These are phyloP conservation scores for Candida multigemmis DNA, from an alignment of 805 yeast genomes.

Conservation along the genomic window DNA sequence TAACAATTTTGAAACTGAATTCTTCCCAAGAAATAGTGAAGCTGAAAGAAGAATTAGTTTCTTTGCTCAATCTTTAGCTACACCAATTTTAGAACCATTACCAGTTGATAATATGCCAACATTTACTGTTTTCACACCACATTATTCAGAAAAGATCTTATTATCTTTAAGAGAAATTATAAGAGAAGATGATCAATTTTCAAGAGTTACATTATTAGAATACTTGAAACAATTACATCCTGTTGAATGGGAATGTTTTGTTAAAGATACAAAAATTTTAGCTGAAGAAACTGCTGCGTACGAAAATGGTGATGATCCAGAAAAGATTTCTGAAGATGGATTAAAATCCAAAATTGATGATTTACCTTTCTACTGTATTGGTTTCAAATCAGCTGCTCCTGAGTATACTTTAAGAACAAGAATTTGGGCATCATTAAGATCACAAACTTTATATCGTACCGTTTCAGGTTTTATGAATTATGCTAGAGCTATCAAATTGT, in stretches of 20 bases:
- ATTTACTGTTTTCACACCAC: slow-evolving; percentile 87
- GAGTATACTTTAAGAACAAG: slow-evolving; percentile 38
- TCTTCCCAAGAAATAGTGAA: slow-evolving; percentile 93
- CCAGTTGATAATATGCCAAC: slow-evolving; percentile 99
- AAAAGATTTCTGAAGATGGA: slow-evolving; percentile 21
- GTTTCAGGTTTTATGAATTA: slow-evolving; percentile 40
- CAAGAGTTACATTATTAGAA: slow-evolving; percentile 46
- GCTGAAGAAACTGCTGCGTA: slow-evolving; percentile 45
- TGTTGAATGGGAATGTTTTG: slow-evolving; percentile 48
- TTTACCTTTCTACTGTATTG: slow-evolving; percentile 37
- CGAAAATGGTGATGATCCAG: slow-evolving; percentile 42
- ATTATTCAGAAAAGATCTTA: slow-evolving; percentile 75
- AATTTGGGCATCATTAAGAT: slow-evolving; percentile 40
- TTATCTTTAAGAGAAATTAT: slow-evolving; percentile 72
- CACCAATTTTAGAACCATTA: slow-evolving; percentile 97
- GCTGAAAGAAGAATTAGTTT: slow-evolving; percentile 99
- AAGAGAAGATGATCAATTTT: slow-evolving; percentile 57
- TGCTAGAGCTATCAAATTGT: slow-evolving; percentile 36
- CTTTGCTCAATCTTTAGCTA: slow-evolving; percentile 97
- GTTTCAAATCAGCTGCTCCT: slow-evolving; percentile 39
- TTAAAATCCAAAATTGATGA: slow-evolving; percentile 30
- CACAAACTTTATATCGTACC: slow-evolving; percentile 38
- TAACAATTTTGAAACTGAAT: slow-evolving; percentile 87
- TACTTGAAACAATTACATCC: slow-evolving; percentile 49
- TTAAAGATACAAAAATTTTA: slow-evolving; percentile 44